Evolutionary conservation across 345 rosid species (phyloP).

Genomic region (Eutrema yunnanense): DNA sequence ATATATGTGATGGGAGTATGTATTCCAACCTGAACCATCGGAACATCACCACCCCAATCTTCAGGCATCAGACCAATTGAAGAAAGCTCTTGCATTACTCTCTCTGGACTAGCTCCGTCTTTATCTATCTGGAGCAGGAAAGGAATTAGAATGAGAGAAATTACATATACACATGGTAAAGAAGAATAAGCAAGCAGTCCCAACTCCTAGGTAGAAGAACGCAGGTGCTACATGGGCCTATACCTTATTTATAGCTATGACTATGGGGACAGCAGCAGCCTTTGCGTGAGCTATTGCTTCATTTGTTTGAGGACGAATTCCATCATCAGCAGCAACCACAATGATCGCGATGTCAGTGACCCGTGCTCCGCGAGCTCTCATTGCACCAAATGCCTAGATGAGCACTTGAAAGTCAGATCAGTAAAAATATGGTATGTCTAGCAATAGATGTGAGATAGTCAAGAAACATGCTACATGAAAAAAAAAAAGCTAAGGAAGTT

Average conservation of each 20-base stretch:
- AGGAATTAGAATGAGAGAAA: slow-evolving; percentile 15
- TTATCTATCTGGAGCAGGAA: slow-evolving; percentile 68
- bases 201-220: neutral
- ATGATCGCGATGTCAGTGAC: slow-evolving; percentile 93
- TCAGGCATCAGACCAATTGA: slow-evolving; percentile 95
- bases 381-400: slow-evolving; percentile 96
- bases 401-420: slow-evolving; percentile 26
- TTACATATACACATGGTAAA: slow-evolving; percentile 15
- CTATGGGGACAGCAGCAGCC: slow-evolving; percentile 93
- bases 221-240: slow-evolving; percentile 1
- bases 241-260: slow-evolving; percentile 93
- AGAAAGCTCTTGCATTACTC: slow-evolving; percentile 98
- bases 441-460: neutral
- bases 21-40: slow-evolving; percentile 84
- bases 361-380: slow-evolving; percentile 99
- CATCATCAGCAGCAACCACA: slow-evolving; percentile 99
- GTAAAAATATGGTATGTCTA: slow-evolving; percentile 14
- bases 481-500: neutral
- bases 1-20: slow-evolving; percentile 11
- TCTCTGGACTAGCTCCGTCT: slow-evolving; percentile 92
- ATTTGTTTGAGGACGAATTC: slow-evolving; percentile 95
- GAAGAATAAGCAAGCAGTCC: slow-evolving; percentile 9
- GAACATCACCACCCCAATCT: slow-evolving; percentile 96
- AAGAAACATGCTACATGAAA: neutral
- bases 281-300: slow-evolving; percentile 99